These are phyloP conservation scores for Zymoseptoria ardabiliae DNA, from an alignment of 2,329 filamentous ascomycete species.

Conservation along the genomic window DNA sequence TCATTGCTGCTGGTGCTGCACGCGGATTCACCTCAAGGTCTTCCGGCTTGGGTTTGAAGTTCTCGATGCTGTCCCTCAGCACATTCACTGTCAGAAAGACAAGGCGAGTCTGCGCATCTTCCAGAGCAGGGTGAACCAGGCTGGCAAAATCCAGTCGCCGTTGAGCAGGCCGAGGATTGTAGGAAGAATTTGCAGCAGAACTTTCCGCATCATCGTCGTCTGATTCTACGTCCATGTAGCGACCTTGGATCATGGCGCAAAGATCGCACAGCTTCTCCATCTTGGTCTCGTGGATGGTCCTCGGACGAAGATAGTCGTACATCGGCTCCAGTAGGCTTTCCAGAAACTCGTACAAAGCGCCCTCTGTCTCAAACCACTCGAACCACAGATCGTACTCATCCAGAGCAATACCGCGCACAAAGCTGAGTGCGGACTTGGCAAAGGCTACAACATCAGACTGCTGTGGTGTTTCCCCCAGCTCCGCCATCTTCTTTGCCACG, in stretches of 20 bases:
- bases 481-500: slow-evolving; percentile 53
- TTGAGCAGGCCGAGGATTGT: slow-evolving; percentile 12
- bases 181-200: slow-evolving; percentile 12
- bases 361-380: slow-evolving; percentile 59
- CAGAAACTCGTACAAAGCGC: slow-evolving; percentile 57
- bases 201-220: slow-evolving; percentile 40
- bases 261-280: slow-evolving; percentile 60
- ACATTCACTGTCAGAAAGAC: slow-evolving; percentile 58
- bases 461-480: slow-evolving; percentile 51
- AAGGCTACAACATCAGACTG: slow-evolving; percentile 59
- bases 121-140: slow-evolving; percentile 57
- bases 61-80: slow-evolving; percentile 59
- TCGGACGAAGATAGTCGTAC: slow-evolving; percentile 58
- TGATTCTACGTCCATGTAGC: slow-evolving; percentile 51
- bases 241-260: slow-evolving; percentile 58
- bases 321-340: slow-evolving; percentile 61
- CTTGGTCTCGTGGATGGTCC: slow-evolving; percentile 60
- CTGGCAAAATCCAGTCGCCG: slow-evolving; percentile 51
- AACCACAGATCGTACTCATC: slow-evolving; percentile 62
- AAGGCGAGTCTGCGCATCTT: slow-evolving; percentile 60
- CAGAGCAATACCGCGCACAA: slow-evolving; percentile 57
- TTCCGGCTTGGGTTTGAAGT: slow-evolving; percentile 56
- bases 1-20: slow-evolving; percentile 14
- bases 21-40: slow-evolving; percentile 57
- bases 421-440: slow-evolving; percentile 57